These are phyloP conservation scores for Penicillium sp. DNA, from an alignment of 2,329 filamentous ascomycete genomes.

Conservation along the genomic window DNA sequence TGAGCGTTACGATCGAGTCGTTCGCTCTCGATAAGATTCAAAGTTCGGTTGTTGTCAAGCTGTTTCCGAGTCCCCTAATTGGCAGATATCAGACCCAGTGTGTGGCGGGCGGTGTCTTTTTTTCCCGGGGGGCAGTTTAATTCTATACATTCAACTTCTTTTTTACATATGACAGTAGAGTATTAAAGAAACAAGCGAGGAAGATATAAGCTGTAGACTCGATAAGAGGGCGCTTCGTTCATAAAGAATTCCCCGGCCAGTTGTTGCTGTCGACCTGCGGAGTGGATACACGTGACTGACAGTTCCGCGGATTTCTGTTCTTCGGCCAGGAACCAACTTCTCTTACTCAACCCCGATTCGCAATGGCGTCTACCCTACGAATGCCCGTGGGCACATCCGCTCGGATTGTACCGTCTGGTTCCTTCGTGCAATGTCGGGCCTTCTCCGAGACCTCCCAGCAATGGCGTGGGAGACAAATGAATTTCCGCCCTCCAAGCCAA, in stretches of 20 bases:
- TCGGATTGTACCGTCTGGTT: conserved; percentile 18
- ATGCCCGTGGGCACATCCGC: conserved; percentile 27
- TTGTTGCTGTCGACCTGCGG: conserved; percentile 16
- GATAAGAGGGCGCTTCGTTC: not conserved
- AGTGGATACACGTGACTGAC: conserved; percentile 23
- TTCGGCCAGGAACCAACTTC: conserved; percentile 9
- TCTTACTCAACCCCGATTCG: conserved; percentile 14
- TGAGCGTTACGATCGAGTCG: not conserved
- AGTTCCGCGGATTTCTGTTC: conserved; percentile 25
- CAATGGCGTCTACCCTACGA: conserved; percentile 37
- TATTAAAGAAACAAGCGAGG: conserved; percentile 1
- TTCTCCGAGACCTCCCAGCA: conserved; percentile 37
- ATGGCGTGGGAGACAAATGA: conserved; percentile 21
- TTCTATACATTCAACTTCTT: not conserved
- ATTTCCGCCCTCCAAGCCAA: conserved; percentile 18
- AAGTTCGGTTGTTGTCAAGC: conserved; percentile 9
- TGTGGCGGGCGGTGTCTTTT: conserved; percentile 10
- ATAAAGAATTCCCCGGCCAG: not conserved
- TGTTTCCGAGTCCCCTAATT: conserved; percentile 13
- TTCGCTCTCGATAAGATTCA: not conserved
- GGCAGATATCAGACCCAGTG: conserved; percentile 9
- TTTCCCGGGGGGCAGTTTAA: conserved; percentile 3
- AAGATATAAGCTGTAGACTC: conserved; percentile 2
- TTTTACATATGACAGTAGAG: not conserved
- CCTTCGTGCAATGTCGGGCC: conserved; percentile 32